These are phyloP conservation scores for Dactylellina cionopaga DNA, from an alignment of 2,329 filamentous ascomycete species.

Conservation along the genomic window DNA sequence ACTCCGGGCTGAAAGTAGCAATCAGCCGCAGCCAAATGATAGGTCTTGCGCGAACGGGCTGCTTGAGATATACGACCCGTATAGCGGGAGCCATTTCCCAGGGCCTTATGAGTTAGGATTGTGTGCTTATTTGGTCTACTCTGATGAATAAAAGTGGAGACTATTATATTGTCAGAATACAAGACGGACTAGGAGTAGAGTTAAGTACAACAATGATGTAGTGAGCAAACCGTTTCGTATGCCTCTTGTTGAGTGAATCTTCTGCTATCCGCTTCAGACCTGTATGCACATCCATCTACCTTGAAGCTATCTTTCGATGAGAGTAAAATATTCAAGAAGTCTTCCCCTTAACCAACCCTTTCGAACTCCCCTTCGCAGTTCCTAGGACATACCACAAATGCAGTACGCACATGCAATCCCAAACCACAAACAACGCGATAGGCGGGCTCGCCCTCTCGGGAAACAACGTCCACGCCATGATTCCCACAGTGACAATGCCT, in stretches of 20 bases:
- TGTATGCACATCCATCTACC: no score
- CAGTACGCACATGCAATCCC: constrained; percentile 41
- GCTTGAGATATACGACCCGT: constrained; percentile 40
- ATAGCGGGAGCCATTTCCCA: not conserved
- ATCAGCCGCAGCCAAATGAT: constrained; percentile 33
- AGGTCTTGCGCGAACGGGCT: constrained; percentile 19
- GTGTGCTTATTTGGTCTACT: constrained; percentile 41
- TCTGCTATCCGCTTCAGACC: no score
- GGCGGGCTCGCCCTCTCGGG: constrained; percentile 46
- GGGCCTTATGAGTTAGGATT: constrained; percentile 30
- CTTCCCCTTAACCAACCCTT: constrained; percentile 33
- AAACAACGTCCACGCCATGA: constrained; percentile 37
- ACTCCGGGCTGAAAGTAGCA: constrained; percentile 5
- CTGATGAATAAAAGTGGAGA: constrained; percentile 27
- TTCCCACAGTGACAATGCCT: constrained; percentile 25
- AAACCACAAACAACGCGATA: constrained; percentile 47
- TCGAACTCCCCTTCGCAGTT: constrained; percentile 41
- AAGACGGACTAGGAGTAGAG: no score
- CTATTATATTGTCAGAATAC: not conserved
- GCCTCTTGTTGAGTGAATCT: not conserved
- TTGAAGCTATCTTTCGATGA: not conserved
- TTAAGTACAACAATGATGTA: no score
- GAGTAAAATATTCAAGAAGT: not conserved
- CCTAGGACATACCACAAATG: constrained; percentile 48
- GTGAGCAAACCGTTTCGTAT: no score